These are phyloP conservation scores for Chlorella sp. DNA, from an alignment of 139 green algal genomes.

Conservation along the genomic window DNA sequence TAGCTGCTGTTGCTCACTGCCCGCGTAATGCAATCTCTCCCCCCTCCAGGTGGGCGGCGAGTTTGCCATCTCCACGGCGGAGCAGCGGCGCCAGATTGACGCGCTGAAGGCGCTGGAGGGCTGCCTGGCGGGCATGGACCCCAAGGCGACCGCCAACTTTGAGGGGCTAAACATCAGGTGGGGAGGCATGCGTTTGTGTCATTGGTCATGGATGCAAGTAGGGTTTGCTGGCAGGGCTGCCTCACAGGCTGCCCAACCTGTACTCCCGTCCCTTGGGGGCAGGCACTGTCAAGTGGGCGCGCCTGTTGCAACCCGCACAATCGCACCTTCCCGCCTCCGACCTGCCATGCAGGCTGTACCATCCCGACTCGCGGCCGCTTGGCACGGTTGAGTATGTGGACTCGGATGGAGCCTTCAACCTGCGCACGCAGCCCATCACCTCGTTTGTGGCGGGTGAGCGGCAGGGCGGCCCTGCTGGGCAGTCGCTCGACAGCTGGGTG, in stretches of 20 bases:
- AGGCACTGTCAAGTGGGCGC: too few relatives aligned
- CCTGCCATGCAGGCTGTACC: constrained; percentile 59
- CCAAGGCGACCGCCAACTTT: constrained; percentile 45
- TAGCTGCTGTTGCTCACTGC: too few relatives aligned
- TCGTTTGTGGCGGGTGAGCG: constrained; percentile 59
- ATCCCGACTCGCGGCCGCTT: constrained; percentile 69
- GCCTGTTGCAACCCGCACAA: too few relatives aligned
- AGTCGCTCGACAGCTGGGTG: too few relatives aligned
- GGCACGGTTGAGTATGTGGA: constrained; percentile 62
- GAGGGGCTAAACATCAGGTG: constrained; percentile 67
- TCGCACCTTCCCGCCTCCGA: too few relatives aligned
- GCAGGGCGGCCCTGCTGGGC: too few relatives aligned
- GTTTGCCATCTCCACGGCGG: constrained; percentile 62
- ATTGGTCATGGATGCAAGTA: too few relatives aligned
- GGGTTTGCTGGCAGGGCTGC: too few relatives aligned
- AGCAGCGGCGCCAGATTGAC: constrained; percentile 79
- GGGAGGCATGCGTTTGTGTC: too few relatives aligned
- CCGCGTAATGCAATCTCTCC: too few relatives aligned
- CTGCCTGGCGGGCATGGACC: constrained; percentile 39
- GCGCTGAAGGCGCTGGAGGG: constrained; percentile 67
- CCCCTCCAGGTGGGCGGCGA: constrained; percentile 69
- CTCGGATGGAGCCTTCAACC: constrained; percentile 57
- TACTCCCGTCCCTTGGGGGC: too few relatives aligned
- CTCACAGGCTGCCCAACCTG: too few relatives aligned
- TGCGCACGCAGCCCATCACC: constrained; percentile 64